A percentile compares a stretch with the other conserved stretches of the same genome.
These are phyloP conservation scores for Rhizopogon vesiculosus DNA, from an alignment of 768 basidiomycete genomes.

Conservation along the genomic window DNA sequence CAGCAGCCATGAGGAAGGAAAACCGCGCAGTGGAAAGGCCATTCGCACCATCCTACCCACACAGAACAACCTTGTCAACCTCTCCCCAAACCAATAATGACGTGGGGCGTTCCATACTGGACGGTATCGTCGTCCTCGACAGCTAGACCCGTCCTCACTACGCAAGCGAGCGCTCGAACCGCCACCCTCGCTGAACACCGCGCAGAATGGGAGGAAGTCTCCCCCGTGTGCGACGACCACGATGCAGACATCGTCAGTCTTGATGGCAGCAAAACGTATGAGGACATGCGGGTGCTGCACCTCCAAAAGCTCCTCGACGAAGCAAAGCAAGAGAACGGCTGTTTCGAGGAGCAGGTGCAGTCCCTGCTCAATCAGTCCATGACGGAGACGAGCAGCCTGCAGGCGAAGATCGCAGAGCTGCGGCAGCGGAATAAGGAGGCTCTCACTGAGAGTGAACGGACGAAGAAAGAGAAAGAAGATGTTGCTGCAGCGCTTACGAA, in stretches of 20 bases:
- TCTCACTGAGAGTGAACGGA: conserved; percentile 6
- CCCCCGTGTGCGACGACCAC: background rate
- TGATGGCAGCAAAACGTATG: background rate
- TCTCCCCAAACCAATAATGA: background rate
- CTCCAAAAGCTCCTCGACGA: background rate
- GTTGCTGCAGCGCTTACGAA: conserved; percentile 7
- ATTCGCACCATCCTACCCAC: background rate
- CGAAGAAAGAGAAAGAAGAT: conserved; percentile 16
- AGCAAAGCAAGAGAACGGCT: background rate
- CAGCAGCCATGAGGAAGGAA: background rate
- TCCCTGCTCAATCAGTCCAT: conserved; percentile 1
- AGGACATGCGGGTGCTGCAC: background rate
- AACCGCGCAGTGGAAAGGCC: background rate
- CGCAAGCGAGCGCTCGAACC: background rate
- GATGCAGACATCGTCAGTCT: conserved; percentile 5
- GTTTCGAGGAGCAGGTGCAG: conserved; percentile 1
- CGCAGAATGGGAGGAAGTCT: background rate
- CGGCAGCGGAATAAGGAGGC: background rate
- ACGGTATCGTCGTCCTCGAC: background rate
- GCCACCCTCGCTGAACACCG: background rate
- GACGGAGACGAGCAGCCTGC: conserved; percentile 2
- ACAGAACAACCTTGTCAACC: background rate
- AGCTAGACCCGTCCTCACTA: background rate
- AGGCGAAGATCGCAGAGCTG: background rate
- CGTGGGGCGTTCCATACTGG: conserved; percentile 1